Base-by-base conservation (phyloP, 2,329 filamentous ascomycete genomes). In the Alternaria burnsii region DNA sequence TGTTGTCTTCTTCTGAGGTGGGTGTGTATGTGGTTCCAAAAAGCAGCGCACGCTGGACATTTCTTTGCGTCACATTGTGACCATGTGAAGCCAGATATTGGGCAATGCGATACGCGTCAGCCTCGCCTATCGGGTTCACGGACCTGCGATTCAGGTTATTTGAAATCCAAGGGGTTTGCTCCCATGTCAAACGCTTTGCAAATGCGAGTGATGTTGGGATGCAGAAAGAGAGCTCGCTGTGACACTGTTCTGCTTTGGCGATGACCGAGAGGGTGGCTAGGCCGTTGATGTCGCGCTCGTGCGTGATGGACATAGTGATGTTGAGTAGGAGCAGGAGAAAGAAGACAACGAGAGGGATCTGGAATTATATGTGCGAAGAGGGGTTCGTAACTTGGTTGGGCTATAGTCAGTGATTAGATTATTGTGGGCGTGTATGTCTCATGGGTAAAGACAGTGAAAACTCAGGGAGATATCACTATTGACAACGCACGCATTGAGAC, bases 121-220 rank as follows among this genome's bases (percentile, higher is more conserved):
- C 40, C n/a, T 40, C 26, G n/a, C 41, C 42, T 34, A 66, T 61
- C n/a, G 55, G 58, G 48, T 42, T 55, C 1, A 57, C 57, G 24
- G 52, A 41, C 6, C 20, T 46, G 4, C 16, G 1, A 26, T 52
- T 22, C 34, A 60, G 7, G 3, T 18, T 36, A 7, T 48, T 52
- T 12, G 12, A 16, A 9, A 62, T 58, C 64, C 65, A 68, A 24
- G 68, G 62, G 5, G 66, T 71, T 61, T 69, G 68, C 44, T 71
- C 63, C 68, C 63, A 71, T 30, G 63, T 66, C 6, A 71, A 48
- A 34, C 62, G 60, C 44, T 71, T 71, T 47, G 66, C 58, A 42
- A 70, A 62, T 11, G 65, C 63, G 3, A 71, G 63, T 22, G 66
- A 68, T 9, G 58, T 65, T 12, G 67, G 43, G 24, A 67, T 20